Percentiles rank a stretch among this genome's conserved stretches.
Evolutionary conservation across 73 alveolate genomes (phyloP).

Genomic region (Tetrahymena thermophila): DNA sequence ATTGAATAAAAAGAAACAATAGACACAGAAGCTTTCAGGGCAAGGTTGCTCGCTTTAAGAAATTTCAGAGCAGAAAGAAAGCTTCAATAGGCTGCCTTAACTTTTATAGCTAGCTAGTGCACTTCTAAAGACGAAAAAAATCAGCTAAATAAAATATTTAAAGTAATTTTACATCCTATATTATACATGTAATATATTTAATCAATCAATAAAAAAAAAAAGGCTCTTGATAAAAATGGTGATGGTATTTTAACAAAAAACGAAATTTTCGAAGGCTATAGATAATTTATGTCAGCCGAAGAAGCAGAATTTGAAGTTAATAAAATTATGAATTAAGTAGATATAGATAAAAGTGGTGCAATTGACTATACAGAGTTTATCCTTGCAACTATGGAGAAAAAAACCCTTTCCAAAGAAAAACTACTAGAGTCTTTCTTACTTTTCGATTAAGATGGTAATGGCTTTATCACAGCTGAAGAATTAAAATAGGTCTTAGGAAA

Average conservation of each 20-base stretch:
- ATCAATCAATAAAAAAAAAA: too few species aligned
- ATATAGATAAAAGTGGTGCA: conserved; percentile 60
- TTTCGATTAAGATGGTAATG: conserved; percentile 50
- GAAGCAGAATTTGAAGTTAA: conserved; percentile 52
- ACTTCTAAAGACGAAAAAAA: conserved; percentile 39
- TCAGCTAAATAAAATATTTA: conserved; percentile 4
- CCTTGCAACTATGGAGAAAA: conserved; percentile 49
- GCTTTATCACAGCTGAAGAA: conserved; percentile 42
- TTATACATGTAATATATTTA: too few species aligned
- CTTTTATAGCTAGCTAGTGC: conserved; percentile 26
- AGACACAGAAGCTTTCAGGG: conserved; percentile 10
- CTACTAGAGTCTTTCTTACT: conserved; percentile 26
- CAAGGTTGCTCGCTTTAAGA: conserved; percentile 13
- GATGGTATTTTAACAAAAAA: conserved; percentile 62
- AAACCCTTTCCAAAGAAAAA: conserved; percentile 47
- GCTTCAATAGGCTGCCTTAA: conserved; percentile 28
- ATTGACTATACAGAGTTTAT: conserved; percentile 62
- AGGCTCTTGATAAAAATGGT: conserved; percentile 53
- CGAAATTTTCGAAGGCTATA: conserved; percentile 56
- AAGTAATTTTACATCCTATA: conserved; percentile 6
- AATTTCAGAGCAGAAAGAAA: conserved; percentile 42
- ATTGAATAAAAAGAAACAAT: conserved; percentile 12
- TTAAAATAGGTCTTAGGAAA: conserved; percentile 38
- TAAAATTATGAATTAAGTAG: conserved; percentile 56
- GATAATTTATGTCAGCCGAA: conserved; percentile 47